phyloP scores from a whole-genome alignment of 768 basidiomycete genomes.

The Paxillus rubicundulus region DNA sequence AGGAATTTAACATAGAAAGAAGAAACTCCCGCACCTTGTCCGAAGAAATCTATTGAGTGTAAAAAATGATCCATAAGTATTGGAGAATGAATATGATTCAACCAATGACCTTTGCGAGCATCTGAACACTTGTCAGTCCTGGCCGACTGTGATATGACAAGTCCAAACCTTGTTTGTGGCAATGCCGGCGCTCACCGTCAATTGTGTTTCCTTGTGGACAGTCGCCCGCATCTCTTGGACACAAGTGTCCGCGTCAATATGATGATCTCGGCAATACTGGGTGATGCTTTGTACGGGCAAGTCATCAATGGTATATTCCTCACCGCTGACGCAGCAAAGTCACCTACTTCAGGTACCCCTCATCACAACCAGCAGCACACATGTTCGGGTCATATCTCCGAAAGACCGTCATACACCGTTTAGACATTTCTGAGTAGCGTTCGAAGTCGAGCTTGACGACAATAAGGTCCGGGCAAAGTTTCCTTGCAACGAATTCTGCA shows the following conservation, averaged over 20 bases:
- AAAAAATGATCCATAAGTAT: constrained; percentile 1
- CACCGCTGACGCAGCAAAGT: neutral
- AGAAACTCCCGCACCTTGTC: constrained; percentile 58
- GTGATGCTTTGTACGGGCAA: constrained; percentile 61
- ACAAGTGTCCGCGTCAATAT: constrained; percentile 66
- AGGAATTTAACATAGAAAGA: neutral
- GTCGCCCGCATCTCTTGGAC: constrained; percentile 72
- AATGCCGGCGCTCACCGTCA: constrained; percentile 94
- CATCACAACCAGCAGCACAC: constrained; percentile 78
- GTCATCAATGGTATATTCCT: constrained; percentile 1
- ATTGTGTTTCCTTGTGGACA: constrained; percentile 72
- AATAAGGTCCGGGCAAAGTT: constrained; percentile 87
- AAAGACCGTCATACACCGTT: constrained; percentile 66
- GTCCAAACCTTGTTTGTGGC: constrained; percentile 85
- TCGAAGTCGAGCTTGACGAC: constrained; percentile 56
- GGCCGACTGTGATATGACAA: constrained; percentile 13
- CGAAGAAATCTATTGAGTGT: constrained; percentile 71
- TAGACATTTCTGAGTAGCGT: constrained; percentile 69
- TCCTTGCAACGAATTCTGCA: constrained; percentile 86
- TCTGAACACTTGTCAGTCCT: constrained; percentile 41
- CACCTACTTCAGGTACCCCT: constrained; percentile 85
- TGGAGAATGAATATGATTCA: neutral
- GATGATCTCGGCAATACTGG: constrained; percentile 68
- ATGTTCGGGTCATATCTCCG: constrained; percentile 74
- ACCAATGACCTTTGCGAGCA: constrained; percentile 80